A percentile compares a stretch with the other conserved stretches of the same genome.
Evolutionary conservation across 768 basidiomycete genomes (phyloP).

Genomic region (Candolleomyces efflorescens): DNA sequence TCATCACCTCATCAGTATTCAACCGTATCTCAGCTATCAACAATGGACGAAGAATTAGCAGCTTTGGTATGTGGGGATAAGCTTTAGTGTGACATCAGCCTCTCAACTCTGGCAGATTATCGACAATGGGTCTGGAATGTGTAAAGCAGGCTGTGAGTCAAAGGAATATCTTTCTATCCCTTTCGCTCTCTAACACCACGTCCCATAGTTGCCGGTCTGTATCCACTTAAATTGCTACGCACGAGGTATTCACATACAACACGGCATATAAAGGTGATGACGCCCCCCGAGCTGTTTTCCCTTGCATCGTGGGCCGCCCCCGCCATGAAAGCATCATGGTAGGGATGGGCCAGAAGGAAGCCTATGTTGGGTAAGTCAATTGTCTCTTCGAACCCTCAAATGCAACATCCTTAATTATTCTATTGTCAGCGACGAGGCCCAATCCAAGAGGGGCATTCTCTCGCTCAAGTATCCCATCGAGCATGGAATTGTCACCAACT

Average conservation of each 20-base stretch:
- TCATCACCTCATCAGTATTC: not conserved
- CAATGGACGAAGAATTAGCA: conserved; percentile 35
- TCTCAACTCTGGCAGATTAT: conserved; percentile 49
- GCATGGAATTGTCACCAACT: conserved; percentile 91
- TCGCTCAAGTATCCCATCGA: conserved; percentile 92
- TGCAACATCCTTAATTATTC: too few relatives aligned
- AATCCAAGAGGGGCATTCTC: conserved; percentile 80
- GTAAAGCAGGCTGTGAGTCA: conserved; percentile 95
- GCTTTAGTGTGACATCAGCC: not conserved
- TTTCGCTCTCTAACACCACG: not conserved
- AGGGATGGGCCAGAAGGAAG: conserved; percentile 90
- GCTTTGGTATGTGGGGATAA: conserved; percentile 36
- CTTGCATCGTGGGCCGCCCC: conserved; percentile 86
- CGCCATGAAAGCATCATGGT: conserved; percentile 90
- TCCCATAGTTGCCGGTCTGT: not conserved
- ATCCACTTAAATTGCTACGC: not conserved
- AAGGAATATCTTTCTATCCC: not conserved
- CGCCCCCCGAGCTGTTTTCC: conserved; percentile 83
- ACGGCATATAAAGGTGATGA: conserved; percentile 59
- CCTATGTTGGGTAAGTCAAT: conserved; percentile 76
- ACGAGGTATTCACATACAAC: not conserved
- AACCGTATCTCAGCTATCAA: not conserved
- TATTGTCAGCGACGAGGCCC: conserved; percentile 26
- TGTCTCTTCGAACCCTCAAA: too few relatives aligned
- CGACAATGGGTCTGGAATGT: conserved; percentile 94